Evolutionary conservation across 345 rosid genomes (phyloP), one percentile per base, ranked within the genome.

Genomic region (Salix viminalis): DNA sequence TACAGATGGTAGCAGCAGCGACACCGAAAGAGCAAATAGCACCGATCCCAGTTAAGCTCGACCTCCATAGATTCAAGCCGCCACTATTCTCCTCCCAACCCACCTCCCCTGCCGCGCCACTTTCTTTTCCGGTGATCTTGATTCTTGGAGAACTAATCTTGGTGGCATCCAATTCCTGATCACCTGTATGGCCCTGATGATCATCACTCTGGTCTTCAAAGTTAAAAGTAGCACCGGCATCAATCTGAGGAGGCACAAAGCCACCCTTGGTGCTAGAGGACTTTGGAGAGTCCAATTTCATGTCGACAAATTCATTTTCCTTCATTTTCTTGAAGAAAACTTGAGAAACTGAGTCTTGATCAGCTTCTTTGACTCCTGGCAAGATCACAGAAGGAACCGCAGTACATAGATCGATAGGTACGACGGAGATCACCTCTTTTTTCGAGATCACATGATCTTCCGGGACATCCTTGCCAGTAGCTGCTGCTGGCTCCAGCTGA

Each of bases 281-380:
- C 84, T 76, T 87, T 15, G 94, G 96, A 21, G 91, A 83, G 84
- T 89, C 94, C 90, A 91, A 46, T 88, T 87, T 94, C 97, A 92
- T 91, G 97, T 95, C 99, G 96, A 84, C 94, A 70, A 90, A 94
- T 94, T 95, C 87, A 81, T 82, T 84, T 84, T 91, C 96, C 89
- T 85, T 91, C 86, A 79, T 79, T 83, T 86, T 92, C 90, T 87
- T 92, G 88, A 94, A 94, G 97, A 88, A 93, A 79, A 95, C 90
- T 81, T 89, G 91, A 50, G 97, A 89, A 36, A 84, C 90, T 78
- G 86, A 83, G 58, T 91, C 93, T 79, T 85, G 90, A 81, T 87
- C 93, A 65, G 83, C 73, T 71, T 69, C 83, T 36, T 77, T 81
- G 75, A 67, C 81, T 76, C 80, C 83, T 84, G 84, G 72, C 88